These are phyloP conservation scores for Mucor ambiguus DNA, from an alignment of 371 early-diverging fungal species.

Conservation along the genomic window DNA sequence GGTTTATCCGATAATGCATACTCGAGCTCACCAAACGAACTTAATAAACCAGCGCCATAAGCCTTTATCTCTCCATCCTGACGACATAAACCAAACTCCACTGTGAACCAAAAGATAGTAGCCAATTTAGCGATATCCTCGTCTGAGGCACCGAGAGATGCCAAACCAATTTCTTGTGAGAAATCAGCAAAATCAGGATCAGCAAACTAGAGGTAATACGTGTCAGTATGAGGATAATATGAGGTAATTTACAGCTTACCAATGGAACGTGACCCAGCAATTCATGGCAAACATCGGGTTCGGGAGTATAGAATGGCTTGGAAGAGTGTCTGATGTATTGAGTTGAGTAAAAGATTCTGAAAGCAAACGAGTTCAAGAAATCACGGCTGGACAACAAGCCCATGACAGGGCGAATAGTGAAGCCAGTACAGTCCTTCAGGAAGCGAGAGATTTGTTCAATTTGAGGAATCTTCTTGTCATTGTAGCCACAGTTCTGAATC, in stretches of 20 bases:
- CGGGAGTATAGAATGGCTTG: constrained; percentile 92
- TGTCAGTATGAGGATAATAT: neutral
- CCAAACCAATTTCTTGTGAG: constrained; percentile 95
- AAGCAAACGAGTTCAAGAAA: constrained; percentile 96
- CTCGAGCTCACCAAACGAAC: constrained; percentile 96
- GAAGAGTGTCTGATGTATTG: constrained; percentile 97
- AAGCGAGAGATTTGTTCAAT: constrained; percentile 89
- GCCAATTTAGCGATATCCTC: constrained; percentile 90
- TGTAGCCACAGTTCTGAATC: constrained; percentile 91
- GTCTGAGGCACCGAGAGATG: constrained; percentile 92
- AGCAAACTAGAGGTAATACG: constrained; percentile 63
- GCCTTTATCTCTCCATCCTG: constrained; percentile 84
- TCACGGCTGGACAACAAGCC: constrained; percentile 92
- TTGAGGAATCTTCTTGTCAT: constrained; percentile 88
- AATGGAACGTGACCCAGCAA: constrained; percentile 79
- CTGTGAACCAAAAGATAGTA: constrained; percentile 94
- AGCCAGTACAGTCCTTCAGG: constrained; percentile 96
- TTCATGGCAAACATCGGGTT: constrained; percentile 92
- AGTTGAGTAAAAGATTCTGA: constrained; percentile 96
- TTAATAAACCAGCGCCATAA: constrained; percentile 94
- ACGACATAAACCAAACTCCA: constrained; percentile 93
- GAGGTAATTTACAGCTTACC: neutral
- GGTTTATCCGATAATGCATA: constrained; percentile 85
- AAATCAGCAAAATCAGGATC: constrained; percentile 97
- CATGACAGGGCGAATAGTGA: constrained; percentile 95